Percentiles rank a stretch among this genome's conserved stretches.
Evolutionary conservation across 75 land plant species (phyloP).

Genomic region (Selaginella tamariscina): DNA sequence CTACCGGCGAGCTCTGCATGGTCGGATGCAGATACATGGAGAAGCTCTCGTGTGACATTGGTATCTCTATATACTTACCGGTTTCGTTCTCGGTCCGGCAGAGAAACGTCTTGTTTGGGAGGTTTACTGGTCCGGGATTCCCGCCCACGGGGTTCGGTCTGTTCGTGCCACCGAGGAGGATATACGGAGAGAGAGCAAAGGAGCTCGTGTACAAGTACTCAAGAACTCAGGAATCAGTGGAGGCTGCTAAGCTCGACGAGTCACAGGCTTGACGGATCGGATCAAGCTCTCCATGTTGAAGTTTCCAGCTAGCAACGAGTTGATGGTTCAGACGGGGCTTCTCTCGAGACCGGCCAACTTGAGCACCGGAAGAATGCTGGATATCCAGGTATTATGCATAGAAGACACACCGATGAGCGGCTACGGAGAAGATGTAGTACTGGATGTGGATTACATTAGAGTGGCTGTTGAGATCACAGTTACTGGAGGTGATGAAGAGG

Average conservation of each 20-base stretch:
- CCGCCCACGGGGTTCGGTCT: constrained; percentile 36
- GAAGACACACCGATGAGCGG: neutral
- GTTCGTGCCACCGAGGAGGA: constrained; percentile 13
- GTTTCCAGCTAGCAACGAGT: constrained; percentile 43
- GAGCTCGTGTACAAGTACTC: constrained; percentile 36
- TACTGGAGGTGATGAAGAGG: too few species aligned
- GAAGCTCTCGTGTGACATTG: constrained; percentile 18
- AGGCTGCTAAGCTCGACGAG: constrained; percentile 26
- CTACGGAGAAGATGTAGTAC: neutral
- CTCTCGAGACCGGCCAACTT: constrained; percentile 16
- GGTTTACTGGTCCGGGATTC: constrained; percentile 23
- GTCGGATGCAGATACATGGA: constrained; percentile 40
- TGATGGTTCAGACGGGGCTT: constrained; percentile 26
- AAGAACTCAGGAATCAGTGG: constrained; percentile 27
- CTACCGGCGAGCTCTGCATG: constrained; percentile 59
- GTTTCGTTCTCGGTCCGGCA: constrained; percentile 40
- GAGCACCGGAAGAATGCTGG: neutral
- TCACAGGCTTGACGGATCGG: constrained; percentile 22
- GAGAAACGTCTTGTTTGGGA: constrained; percentile 45
- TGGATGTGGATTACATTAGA: constrained; percentile 24
- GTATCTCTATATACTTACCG: constrained; percentile 41
- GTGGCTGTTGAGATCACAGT: constrained; percentile 41
- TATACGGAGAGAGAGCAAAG: constrained; percentile 15
- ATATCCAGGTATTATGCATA: constrained; percentile 14
- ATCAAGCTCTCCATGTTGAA: constrained; percentile 41